These are phyloP conservation scores for Syncephalastrum racemosum DNA, from an alignment of 371 early-diverging fungal species.

Conservation along the genomic window DNA sequence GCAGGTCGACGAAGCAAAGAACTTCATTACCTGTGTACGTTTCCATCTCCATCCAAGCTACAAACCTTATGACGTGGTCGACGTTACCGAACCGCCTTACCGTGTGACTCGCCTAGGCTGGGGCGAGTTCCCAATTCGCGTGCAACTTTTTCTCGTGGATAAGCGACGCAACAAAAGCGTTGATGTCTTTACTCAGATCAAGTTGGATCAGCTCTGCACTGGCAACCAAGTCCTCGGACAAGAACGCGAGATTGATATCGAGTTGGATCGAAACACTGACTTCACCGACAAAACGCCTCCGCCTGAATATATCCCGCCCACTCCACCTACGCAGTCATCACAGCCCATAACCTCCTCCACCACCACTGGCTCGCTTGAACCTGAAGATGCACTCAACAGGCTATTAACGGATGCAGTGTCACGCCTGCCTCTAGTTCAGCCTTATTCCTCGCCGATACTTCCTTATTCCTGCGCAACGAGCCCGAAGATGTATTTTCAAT, in stretches of 20 bases:
- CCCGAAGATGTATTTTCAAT: slow-evolving; percentile 26
- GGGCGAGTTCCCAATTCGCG: slow-evolving; percentile 92
- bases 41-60: slow-evolving; percentile 90
- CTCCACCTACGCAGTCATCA: not conserved
- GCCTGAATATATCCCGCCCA: not conserved
- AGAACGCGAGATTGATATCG: slow-evolving; percentile 78
- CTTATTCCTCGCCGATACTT: slow-evolving; percentile 5
- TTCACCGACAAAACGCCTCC: slow-evolving; percentile 46
- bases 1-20: slow-evolving; percentile 27
- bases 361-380: no score
- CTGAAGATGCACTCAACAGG: no score
- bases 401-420: no score
- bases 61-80: slow-evolving; percentile 84
- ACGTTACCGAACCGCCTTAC: slow-evolving; percentile 78
- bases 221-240: slow-evolving; percentile 73
- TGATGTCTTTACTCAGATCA: slow-evolving; percentile 82
- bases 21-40: slow-evolving; percentile 77
- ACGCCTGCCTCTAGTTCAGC: no score
- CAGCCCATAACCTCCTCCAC: no score
- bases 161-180: slow-evolving; percentile 78
- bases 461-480: slow-evolving; percentile 40
- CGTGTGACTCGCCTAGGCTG: slow-evolving; percentile 85
- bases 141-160: slow-evolving; percentile 81
- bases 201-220: slow-evolving; percentile 70
- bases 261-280: slow-evolving; percentile 80